Evolutionary conservation across 2,329 filamentous ascomycete species (phyloP).

Genomic region (Fusarium subglutinans): DNA sequence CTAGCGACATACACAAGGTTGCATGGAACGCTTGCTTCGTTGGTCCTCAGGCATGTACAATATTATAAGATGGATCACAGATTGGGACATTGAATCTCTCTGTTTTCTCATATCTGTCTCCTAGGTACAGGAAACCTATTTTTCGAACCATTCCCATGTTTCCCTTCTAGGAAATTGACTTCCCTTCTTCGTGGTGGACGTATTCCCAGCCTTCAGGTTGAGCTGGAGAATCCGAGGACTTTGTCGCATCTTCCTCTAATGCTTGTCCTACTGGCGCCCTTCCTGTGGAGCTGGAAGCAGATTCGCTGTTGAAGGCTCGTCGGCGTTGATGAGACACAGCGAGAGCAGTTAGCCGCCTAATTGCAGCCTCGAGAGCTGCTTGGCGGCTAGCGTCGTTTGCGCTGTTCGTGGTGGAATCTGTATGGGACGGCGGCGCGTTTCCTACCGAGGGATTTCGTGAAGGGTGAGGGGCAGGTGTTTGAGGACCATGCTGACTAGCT

Average conservation of each 20-base stretch:
- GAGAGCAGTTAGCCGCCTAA: too few species aligned
- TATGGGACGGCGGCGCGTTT: neutral
- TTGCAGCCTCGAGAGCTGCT: too few species aligned
- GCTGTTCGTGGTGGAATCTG: neutral
- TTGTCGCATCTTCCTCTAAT: neutral
- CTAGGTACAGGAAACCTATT: neutral
- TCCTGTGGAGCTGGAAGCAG: neutral
- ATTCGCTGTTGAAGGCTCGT: too few species aligned
- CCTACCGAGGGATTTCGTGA: too few species aligned
- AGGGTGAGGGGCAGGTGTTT: neutral
- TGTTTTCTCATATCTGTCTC: neutral
- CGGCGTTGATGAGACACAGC: neutral
- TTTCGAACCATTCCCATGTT: neutral
- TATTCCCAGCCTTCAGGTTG: neutral
- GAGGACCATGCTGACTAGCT: neutral
- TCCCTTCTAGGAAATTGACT: too few species aligned
- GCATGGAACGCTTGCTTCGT: neutral
- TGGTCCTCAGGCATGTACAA: rapidly evolving
- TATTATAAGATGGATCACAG: neutral
- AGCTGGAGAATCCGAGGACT: neutral
- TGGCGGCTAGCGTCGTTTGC: neutral
- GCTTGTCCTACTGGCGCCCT: neutral
- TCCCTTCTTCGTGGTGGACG: too few species aligned
- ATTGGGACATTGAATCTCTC: neutral
- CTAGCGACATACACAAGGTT: neutral